Base-by-base conservation (phyloP, 2,329 filamentous ascomycete genomes). In the Aschersonia sp. region DNA sequence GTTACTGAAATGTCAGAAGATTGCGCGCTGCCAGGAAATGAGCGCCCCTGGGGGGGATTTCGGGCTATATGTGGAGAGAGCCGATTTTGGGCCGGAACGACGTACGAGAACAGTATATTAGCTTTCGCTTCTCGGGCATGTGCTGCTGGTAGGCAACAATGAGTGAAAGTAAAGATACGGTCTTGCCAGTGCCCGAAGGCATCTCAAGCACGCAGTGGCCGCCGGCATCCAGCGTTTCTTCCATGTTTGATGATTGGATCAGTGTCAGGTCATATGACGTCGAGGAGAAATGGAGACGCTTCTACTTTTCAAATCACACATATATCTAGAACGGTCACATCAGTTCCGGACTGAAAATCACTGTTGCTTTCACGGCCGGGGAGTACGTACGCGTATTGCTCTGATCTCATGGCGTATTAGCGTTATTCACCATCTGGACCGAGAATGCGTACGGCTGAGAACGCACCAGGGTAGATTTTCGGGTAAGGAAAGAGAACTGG, bases 181-280 rank as follows among this genome's bases (percentile, higher is more conserved):
- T 98, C 72, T 98, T 98, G 51, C 92, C 92, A 30, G 92, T 98
- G 42, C 92, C 92, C 50, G 92, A 98, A 65, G 92, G 92, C 92
- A 98, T 98, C 69, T 98, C 92, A 56, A 98, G 70, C 29, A 98
- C 90, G 64, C 89, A 95, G 67, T 98, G 88, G 51, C 92, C 94
- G 46, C 87, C 87, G 22, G 83, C 84, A 73, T 98, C 92, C 59
- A 98, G 82, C 22, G 92, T 97, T 55, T 71, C 73, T 76, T 43
- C 41, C 6, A 10, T 22, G 8, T 7, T 41, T 30, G 14, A 30
- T 22, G 4, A 22, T 22, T 22, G 5, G 42, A 9, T 12, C 35
- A 8, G 8, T 4, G 30, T 14, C 29, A 42, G 22, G 37, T 32
- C 30, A 29, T 14, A 32, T 14, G 7, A 30, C 10, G 12, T 7